Evolutionary conservation across 345 rosid genomes (phyloP).

Genomic region (Camelina sativa): DNA sequence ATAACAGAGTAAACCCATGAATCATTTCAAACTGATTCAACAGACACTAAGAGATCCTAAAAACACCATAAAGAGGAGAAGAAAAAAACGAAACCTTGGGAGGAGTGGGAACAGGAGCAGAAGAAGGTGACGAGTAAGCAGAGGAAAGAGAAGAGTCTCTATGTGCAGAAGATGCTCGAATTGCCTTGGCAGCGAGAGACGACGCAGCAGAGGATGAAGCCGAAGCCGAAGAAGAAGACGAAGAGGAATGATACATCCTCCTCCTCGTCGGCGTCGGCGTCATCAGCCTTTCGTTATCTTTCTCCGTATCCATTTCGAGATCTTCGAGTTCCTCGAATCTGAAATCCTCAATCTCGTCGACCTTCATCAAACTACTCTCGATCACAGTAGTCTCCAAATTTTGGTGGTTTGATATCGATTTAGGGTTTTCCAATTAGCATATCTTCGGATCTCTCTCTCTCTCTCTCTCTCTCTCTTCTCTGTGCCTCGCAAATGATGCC

Average conservation of each 20-base stretch:
- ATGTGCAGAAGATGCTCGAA: slow-evolving; percentile 77
- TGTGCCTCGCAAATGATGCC: slow-evolving; percentile 30
- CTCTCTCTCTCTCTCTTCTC: too few relatives aligned
- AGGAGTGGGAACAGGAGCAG: slow-evolving; percentile 42
- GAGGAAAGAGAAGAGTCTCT: slow-evolving; percentile 75
- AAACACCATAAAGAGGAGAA: neutral
- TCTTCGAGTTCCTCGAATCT: slow-evolving; percentile 24
- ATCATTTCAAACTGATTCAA: neutral
- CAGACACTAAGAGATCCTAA: neutral
- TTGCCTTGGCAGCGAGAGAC: slow-evolving; percentile 78
- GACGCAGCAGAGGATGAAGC: slow-evolving; percentile 53
- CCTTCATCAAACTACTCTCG: slow-evolving; percentile 21
- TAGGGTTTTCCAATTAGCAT: slow-evolving; percentile 40
- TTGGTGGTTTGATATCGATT: slow-evolving; percentile 13
- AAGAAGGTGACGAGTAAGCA: slow-evolving; percentile 58
- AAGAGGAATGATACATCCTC: slow-evolving; percentile 34
- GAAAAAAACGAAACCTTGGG: slow-evolving; percentile 36
- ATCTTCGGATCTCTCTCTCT: slow-evolving; percentile 13
- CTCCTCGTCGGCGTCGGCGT: slow-evolving; percentile 3
- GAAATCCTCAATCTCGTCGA: neutral
- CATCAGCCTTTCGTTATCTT: slow-evolving; percentile 20
- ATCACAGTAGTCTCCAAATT: slow-evolving; percentile 17
- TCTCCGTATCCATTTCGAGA: slow-evolving; percentile 33
- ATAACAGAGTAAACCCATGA: slow-evolving; percentile 19
- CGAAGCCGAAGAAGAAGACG: slow-evolving; percentile 43